Percentiles rank a stretch among this genome's conserved stretches.
Conservation (phyloP, 2,329 filamentous ascomycete genomes). For the Fusarium torulosum region DNA sequence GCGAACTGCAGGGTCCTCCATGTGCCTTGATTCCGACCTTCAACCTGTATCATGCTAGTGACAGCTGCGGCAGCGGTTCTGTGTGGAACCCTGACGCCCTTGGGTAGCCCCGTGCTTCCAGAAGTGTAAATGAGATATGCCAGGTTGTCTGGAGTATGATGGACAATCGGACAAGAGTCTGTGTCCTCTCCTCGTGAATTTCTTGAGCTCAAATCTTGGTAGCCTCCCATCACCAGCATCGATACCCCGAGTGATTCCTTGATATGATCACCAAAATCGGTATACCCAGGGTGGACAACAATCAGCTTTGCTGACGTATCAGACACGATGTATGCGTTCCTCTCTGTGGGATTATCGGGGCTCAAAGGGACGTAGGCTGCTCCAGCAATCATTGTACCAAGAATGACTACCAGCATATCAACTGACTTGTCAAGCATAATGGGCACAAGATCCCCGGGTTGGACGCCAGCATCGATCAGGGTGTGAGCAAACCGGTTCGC, state of each 20-base stretch:
- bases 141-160: background rate
- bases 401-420: slow-evolving; percentile 33
- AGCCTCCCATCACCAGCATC: background rate
- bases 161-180: background rate
- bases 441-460: slow-evolving; percentile 16
- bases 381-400: slow-evolving; percentile 37
- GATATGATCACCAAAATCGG: background rate
- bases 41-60: slow-evolving; percentile 4
- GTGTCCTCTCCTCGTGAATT: background rate
- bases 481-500: slow-evolving; percentile 16
- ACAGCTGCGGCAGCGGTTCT: background rate
- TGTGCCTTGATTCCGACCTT: background rate
- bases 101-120: background rate
- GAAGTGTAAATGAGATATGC: slow-evolving; percentile 7
- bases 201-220: background rate
- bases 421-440: slow-evolving; percentile 35
- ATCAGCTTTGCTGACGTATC: slow-evolving; percentile 29
- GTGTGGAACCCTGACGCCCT: background rate
- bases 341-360: slow-evolving; percentile 35
- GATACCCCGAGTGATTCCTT: background rate
- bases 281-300: slow-evolving; percentile 5
- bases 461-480: background rate
- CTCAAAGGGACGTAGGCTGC: slow-evolving; percentile 41
- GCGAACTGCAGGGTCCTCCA: slow-evolving; percentile 7
- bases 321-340: slow-evolving; percentile 38